Base-by-base conservation (phyloP, 2,329 filamentous ascomycete genomes). In the Colletotrichum cordylinicola region DNA sequence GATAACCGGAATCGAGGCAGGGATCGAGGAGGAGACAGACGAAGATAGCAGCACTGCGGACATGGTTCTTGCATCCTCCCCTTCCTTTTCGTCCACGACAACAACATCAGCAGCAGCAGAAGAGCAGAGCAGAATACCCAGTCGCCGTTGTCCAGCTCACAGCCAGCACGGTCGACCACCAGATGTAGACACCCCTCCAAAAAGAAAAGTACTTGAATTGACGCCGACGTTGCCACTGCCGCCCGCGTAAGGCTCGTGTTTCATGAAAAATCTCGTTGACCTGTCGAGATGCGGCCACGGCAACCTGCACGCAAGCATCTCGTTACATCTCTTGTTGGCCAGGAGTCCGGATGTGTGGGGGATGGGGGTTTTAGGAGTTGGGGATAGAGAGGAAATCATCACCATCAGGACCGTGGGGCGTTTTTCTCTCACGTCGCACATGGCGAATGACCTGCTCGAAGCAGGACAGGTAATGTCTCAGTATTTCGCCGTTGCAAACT, bases 21-120 rank as follows among this genome's bases (percentile, higher is more conserved):
- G 48, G 80, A 84, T 39, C 78, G 82, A 43, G 79, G 82, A 55
- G 74, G 80, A 31, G 80, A 82, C 33, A 87, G 77, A 77, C 72
- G 72, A 73, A 77, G 76, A 71, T 77, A 77, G 69, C 39, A 48
- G 31, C 67, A 52, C 37, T 35, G 48, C 33, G 18, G 35, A 18
- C 55, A 35, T n/a, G 56, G 27, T 33, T 43, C 71, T 21, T 18
- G 35, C 33, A 16, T 39, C 62, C 18, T 55, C 21, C 27, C 35
- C 55, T 62, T 33, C 24, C n/a, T 67, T 61, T 61, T 62, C 65
- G 64, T 67, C 73, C 35, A 35, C 43, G 64, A 48, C 69, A 68
- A 27, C 60, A 35, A 69, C 13, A 21, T 21, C n/a, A 48, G n/a
- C n/a, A 48, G 31, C 43, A 52, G 10, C n/a, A 48, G 43, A 10